Conservation (phyloP, 257 asterid genomes). For the Solanum pennellii region DNA sequence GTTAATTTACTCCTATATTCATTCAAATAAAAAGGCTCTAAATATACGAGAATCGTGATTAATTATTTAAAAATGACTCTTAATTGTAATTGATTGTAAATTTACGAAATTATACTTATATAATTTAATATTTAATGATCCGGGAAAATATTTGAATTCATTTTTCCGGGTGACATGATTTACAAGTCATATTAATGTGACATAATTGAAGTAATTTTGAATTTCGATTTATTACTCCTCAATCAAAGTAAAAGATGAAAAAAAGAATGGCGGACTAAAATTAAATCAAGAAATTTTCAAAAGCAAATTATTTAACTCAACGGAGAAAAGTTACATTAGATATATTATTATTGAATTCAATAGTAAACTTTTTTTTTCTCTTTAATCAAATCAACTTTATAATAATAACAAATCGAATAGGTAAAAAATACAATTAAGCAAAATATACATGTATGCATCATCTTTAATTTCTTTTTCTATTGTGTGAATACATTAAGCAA, state of each 20-base stretch:
- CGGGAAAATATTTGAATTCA: neutral
- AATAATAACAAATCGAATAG: neutral
- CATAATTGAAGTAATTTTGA: neutral
- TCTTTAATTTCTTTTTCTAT: neutral
- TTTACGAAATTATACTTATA: neutral
- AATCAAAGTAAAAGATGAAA: neutral
- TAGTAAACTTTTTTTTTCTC: neutral
- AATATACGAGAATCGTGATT: neutral
- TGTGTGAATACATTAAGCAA: slow-evolving; percentile 70
- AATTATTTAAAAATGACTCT: neutral
- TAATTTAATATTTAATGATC: neutral
- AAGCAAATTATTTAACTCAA: no score
- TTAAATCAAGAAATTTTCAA: no score
- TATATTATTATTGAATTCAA: neutral
- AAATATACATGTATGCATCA: neutral
- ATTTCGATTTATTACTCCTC: neutral
- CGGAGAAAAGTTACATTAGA: neutral
- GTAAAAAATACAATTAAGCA: neutral
- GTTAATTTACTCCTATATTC: neutral
- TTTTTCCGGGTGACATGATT: neutral
- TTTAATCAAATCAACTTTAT: neutral
- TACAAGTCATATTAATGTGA: neutral
- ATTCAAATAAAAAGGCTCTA: neutral
- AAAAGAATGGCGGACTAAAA: no score
- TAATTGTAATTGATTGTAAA: neutral